Conservation (phyloP, 805 yeast species). For the Candida fluviatilis region DNA sequence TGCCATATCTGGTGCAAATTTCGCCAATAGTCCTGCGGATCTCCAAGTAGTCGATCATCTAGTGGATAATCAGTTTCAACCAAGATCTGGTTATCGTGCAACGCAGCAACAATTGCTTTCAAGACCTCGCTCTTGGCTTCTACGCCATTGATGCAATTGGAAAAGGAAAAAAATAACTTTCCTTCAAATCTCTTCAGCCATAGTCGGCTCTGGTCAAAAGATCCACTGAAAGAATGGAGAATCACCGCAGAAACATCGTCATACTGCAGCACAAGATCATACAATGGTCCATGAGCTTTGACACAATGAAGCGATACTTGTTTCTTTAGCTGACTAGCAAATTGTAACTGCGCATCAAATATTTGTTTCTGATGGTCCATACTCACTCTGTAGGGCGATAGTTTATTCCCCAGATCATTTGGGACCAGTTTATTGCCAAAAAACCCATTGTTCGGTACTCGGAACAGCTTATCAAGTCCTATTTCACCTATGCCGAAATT, state of each 20-base stretch:
- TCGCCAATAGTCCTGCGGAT: not conserved
- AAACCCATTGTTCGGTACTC: slow-evolving; percentile 60
- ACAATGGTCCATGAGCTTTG: slow-evolving; percentile 63
- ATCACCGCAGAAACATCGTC: slow-evolving; percentile 41
- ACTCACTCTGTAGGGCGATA: slow-evolving; percentile 47
- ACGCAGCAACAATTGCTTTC: slow-evolving; percentile 11
- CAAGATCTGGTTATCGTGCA: slow-evolving; percentile 23
- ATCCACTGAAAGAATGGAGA: slow-evolving; percentile 85
- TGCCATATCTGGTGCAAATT: slow-evolving; percentile 2
- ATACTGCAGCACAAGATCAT: slow-evolving; percentile 34
- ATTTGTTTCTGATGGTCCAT: slow-evolving; percentile 64
- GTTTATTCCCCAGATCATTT: slow-evolving; percentile 13
- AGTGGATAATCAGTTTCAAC: slow-evolving; percentile 34
- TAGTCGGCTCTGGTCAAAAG: slow-evolving; percentile 57
- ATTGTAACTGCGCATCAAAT: slow-evolving; percentile 44
- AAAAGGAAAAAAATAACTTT: slow-evolving; percentile 48
- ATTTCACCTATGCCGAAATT: slow-evolving; percentile 72
- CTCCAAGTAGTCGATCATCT: slow-evolving; percentile 17
- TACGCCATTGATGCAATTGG: slow-evolving; percentile 45
- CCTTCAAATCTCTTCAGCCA: slow-evolving; percentile 37
- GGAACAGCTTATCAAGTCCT: slow-evolving; percentile 80
- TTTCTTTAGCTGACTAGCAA: slow-evolving; percentile 47
- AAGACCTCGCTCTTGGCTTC: slow-evolving; percentile 22
- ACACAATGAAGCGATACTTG: slow-evolving; percentile 84
- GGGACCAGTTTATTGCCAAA: slow-evolving; percentile 32